phyloP scores from a whole-genome alignment of 129 eudicot genomes.

The Flaveria ramosissima region DNA sequence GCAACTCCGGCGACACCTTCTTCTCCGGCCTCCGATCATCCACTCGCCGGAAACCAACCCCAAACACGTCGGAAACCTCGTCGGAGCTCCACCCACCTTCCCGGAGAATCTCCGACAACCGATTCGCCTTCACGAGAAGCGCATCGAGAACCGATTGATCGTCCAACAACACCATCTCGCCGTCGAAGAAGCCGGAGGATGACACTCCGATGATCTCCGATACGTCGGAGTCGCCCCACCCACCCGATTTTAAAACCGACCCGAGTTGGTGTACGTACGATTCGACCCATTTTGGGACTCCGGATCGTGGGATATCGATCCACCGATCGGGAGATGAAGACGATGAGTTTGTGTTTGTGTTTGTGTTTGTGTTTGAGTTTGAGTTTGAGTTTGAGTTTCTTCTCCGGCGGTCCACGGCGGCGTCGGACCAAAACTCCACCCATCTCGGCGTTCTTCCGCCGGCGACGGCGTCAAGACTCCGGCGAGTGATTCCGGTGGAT shows the following conservation, averaged over 20 bases:
- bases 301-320: constrained; percentile 51
- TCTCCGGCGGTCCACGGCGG: constrained; percentile 63
- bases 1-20: constrained; percentile 76
- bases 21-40: constrained; percentile 56
- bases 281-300: constrained; percentile 72
- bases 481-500: constrained; percentile 43
- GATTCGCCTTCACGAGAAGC: constrained; percentile 73
- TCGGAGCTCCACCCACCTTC: constrained; percentile 98
- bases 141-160: constrained; percentile 82
- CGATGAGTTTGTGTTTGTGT: constrained; percentile 46
- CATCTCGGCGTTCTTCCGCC: constrained; percentile 71
- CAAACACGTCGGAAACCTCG: constrained; percentile 85
- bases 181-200: constrained; percentile 67
- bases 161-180: constrained; percentile 80
- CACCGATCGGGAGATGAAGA: constrained; percentile 60
- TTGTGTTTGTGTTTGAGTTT: constrained; percentile 46
- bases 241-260: constrained; percentile 67
- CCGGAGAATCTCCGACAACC: constrained; percentile 71
- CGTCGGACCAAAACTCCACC: constrained; percentile 97
- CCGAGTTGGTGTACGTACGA: constrained; percentile 62
- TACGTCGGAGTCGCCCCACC: constrained; percentile 85
- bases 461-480: constrained; percentile 53
- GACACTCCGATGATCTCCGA: constrained; percentile 64
- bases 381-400: constrained; percentile 36
- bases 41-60: constrained; percentile 68